Evolutionary conservation across 1,139 yeast species (phyloP), one percentile per base, ranked within the genome.

Genomic region (Geotrichum candidum): DNA sequence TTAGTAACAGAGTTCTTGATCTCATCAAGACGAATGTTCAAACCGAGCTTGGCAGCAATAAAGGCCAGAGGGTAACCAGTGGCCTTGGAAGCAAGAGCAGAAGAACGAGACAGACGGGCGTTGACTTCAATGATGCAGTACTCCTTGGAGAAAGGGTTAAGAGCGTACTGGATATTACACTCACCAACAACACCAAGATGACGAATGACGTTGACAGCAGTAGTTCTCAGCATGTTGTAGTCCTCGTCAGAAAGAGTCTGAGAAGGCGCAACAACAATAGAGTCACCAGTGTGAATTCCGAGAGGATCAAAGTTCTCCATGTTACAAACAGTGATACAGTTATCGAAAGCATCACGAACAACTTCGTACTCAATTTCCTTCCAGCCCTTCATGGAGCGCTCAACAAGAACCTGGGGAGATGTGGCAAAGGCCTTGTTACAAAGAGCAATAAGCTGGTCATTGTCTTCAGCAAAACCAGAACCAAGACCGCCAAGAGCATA

Each of bases 241-340:
- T 94, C 99, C 75, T 92, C 96, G 75, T 94, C 99, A 57, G 96
- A 88, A 69, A 94, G 80, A 55, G 99, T 94, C 78, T 94, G 99
- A 53, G 98, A 91, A 59, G 99, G 99, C 62, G 99, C 99, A 72
- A 94, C 97, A 61, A 94, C 99, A 72, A 94, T 94, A 54, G 99
- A 94, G 76, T 94, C 99, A 80, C 99, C 99, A 64, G 99, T 94
- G 78, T 94, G 99, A 69, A 95, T 87, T 70, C 99, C 99, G 71
- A 94, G 84, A 55, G 99, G 99, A 77, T 94, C 99, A 70, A 94
- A 94, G 79, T 94, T 94, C 79, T 94, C 99, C 99, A 94, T 94
- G 78, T 94, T 94, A 82, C 99, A 94, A 59, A 94, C 99, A 56
- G 99, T 94, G 73, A 94, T 94, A 84, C 99, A 94, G 82, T 94